These are phyloP conservation scores for Scleroderma citrinum DNA, from an alignment of 768 basidiomycete genomes.

Conservation along the genomic window DNA sequence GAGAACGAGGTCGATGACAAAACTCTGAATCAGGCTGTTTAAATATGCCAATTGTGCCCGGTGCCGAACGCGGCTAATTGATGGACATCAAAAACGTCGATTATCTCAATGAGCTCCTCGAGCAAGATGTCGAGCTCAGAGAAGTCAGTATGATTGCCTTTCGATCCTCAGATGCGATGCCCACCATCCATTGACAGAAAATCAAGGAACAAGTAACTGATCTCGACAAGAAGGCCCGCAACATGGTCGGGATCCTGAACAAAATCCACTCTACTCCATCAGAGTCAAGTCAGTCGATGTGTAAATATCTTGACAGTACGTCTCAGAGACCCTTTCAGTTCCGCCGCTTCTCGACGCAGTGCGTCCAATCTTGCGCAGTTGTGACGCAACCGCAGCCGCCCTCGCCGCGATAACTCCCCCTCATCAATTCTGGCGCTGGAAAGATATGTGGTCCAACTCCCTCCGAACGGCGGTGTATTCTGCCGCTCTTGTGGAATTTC, in stretches of 20 bases:
- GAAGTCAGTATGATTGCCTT: too few species aligned
- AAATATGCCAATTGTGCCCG: too few species aligned
- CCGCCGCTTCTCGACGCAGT: constrained; percentile 52
- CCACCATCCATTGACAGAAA: constrained; percentile 43
- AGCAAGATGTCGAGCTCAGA: constrained; percentile 55
- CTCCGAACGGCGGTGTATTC: constrained; percentile 62
- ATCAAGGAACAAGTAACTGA: constrained; percentile 71
- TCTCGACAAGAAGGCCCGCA: constrained; percentile 69
- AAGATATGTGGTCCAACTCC: constrained; percentile 75
- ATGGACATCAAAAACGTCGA: constrained; percentile 59
- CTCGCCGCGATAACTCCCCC: constrained; percentile 59
- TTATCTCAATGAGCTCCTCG: constrained; percentile 52
- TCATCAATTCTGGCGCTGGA: constrained; percentile 80
- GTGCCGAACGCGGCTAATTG: neutral
- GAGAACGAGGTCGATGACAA: too few species aligned
- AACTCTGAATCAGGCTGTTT: too few species aligned
- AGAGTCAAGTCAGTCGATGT: constrained; percentile 43
- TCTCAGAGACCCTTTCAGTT: constrained; percentile 36
- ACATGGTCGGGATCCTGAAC: constrained; percentile 70
- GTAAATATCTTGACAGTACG: constrained; percentile 8
- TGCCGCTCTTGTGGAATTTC: constrained; percentile 59
- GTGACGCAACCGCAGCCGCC: constrained; percentile 41
- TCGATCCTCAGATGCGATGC: constrained; percentile 1
- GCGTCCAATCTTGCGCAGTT: constrained; percentile 50
- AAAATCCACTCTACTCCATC: constrained; percentile 72